Percentiles rank a stretch among this genome's conserved stretches.
Conservation (phyloP, 352 stramenopile genomes). For the Ophiocytium majus region DNA sequence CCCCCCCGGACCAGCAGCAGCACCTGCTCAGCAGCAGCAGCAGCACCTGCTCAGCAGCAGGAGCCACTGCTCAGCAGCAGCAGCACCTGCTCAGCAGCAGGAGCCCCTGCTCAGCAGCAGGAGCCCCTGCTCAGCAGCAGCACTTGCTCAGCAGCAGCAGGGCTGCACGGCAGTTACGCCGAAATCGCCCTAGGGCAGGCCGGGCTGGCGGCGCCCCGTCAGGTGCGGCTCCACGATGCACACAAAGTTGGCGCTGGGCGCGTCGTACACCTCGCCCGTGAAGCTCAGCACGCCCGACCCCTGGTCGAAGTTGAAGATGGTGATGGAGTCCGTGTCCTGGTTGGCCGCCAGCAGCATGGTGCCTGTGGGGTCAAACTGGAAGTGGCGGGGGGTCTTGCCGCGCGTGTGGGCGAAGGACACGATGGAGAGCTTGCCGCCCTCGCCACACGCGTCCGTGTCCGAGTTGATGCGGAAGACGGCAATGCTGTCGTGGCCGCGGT, state of each 20-base stretch:
- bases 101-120: no score
- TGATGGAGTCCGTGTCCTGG: constrained; percentile 72
- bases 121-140: no score
- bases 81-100: no score
- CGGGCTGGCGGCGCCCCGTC: neutral
- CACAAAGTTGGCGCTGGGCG: constrained; percentile 73
- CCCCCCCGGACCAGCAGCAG: no score
- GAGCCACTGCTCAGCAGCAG: no score
- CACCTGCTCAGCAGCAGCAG: no score
- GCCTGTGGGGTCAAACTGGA: constrained; percentile 73
- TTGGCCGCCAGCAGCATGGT: constrained; percentile 73
- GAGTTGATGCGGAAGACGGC: constrained; percentile 66
- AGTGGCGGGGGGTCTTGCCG: constrained; percentile 72
- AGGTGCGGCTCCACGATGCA: constrained; percentile 53
- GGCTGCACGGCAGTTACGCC: no score
- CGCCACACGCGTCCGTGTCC: constrained; percentile 36
- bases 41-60: no score
- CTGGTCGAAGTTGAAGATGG: constrained; percentile 72
- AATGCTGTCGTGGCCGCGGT: constrained; percentile 72
- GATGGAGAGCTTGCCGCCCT: constrained; percentile 62
- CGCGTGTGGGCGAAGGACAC: constrained; percentile 72
- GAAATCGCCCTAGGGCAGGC: neutral
- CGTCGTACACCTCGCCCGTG: constrained; percentile 69
- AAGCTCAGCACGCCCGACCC: constrained; percentile 67
- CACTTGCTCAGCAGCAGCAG: no score